These are phyloP conservation scores for Syzygium malaccense DNA, from an alignment of 441 rosid species.

Conservation along the genomic window DNA sequence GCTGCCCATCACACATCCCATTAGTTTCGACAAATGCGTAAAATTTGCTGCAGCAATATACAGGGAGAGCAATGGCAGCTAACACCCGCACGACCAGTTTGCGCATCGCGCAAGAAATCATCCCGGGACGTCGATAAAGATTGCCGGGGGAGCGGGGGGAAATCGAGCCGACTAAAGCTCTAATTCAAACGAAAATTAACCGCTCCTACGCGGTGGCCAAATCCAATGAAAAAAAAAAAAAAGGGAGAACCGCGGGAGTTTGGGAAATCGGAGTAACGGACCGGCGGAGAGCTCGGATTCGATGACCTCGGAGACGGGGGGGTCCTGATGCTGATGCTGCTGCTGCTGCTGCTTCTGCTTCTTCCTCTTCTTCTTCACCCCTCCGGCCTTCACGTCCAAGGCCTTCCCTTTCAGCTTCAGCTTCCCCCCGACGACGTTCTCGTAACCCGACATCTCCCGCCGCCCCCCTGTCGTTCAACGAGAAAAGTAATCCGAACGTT, in stretches of 20 bases:
- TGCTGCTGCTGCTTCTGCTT: neutral
- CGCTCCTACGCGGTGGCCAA: neutral
- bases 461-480: neutral
- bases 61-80: neutral
- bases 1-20: neutral
- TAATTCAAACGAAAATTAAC: neutral
- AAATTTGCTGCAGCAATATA: neutral
- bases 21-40: neutral
- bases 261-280: neutral
- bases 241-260: neutral
- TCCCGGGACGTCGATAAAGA: neutral
- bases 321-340: constrained; percentile 30
- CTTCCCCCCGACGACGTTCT: constrained; percentile 76
- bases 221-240: neutral
- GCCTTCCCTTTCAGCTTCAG: constrained; percentile 94
- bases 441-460: constrained; percentile 58
- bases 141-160: neutral
- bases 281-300: constrained; percentile 46
- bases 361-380: constrained; percentile 64
- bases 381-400: constrained; percentile 83
- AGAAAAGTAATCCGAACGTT: neutral
- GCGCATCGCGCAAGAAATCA: neutral
- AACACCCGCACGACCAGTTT: neutral
- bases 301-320: constrained; percentile 1
- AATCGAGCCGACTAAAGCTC: neutral